Evolutionary conservation across 495 filamentous ascomycete species (phyloP).

Genomic region (Trichoderma erinaceum): DNA sequence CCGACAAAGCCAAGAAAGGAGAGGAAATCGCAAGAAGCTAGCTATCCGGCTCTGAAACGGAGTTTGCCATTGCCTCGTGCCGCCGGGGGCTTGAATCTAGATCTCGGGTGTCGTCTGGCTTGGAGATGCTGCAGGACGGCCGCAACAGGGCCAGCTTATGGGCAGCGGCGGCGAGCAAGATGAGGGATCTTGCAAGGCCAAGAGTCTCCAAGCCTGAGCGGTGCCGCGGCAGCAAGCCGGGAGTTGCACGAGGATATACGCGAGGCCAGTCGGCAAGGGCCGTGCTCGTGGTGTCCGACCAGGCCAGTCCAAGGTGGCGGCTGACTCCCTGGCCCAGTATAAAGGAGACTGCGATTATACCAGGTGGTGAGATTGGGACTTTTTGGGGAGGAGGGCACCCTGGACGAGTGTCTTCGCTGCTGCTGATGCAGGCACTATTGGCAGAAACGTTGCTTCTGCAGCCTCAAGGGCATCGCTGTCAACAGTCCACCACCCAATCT

Average conservation of each 20-base stretch:
- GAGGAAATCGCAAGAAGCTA: neutral
- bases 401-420: neutral
- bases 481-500: neutral
- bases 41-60: neutral
- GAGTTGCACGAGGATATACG: neutral
- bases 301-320: constrained; percentile 3
- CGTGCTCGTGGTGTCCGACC: neutral
- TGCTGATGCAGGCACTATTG: too few relatives aligned
- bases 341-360: constrained; percentile 1
- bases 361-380: neutral
- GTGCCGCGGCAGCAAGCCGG: neutral
- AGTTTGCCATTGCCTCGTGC: constrained; percentile 8
- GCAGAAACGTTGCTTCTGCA: too few relatives aligned
- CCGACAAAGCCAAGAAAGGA: neutral
- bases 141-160: neutral
- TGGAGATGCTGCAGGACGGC: constrained; percentile 6
- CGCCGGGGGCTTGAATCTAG: neutral
- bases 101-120: constrained; percentile 2
- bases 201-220: neutral
- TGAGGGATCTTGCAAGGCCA: neutral
- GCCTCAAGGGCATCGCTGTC: neutral
- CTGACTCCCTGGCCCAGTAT: neutral
- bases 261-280: constrained; percentile 1
- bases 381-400: neutral
- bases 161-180: neutral